phyloP scores from a whole-genome alignment of 2,329 filamentous ascomycete species.

The Didymella glomerata region DNA sequence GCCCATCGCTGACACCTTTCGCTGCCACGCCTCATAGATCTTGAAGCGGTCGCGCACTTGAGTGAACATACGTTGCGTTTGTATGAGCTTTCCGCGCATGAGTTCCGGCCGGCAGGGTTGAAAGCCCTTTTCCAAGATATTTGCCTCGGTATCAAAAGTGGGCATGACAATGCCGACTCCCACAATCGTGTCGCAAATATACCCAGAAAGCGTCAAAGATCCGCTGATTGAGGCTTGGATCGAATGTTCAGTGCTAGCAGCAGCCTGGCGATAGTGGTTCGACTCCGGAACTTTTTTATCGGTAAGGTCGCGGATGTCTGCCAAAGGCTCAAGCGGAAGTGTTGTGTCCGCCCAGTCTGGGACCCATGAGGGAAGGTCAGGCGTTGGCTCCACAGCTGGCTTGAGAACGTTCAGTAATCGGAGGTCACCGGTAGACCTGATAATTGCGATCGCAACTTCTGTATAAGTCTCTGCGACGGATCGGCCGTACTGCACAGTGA shows the following conservation, averaged over 20 bases:
- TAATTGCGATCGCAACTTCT: background rate
- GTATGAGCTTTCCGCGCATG: background rate
- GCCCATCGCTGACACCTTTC: background rate
- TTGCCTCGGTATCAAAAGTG: background rate
- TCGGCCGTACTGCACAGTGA: background rate
- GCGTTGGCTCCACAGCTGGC: background rate
- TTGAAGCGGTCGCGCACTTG: background rate
- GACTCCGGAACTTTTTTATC: no score
- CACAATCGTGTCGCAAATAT: background rate
- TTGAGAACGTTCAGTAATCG: background rate
- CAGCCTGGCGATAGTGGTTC: no score
- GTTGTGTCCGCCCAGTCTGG: background rate
- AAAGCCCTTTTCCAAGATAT: background rate
- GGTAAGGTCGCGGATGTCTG: background rate
- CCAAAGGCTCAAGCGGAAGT: background rate
- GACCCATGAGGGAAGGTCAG: background rate
- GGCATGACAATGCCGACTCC: background rate
- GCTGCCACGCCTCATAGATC: background rate
- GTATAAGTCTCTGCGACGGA: background rate
- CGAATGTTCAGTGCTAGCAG: background rate
- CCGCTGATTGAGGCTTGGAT: background rate
- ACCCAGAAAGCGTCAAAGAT: background rate
- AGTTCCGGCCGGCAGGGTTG: background rate
- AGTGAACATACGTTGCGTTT: background rate
- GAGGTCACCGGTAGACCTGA: background rate